Evolutionary conservation across 495 filamentous ascomycete species (phyloP).

Genomic region (Lentithecium fluviatile): DNA sequence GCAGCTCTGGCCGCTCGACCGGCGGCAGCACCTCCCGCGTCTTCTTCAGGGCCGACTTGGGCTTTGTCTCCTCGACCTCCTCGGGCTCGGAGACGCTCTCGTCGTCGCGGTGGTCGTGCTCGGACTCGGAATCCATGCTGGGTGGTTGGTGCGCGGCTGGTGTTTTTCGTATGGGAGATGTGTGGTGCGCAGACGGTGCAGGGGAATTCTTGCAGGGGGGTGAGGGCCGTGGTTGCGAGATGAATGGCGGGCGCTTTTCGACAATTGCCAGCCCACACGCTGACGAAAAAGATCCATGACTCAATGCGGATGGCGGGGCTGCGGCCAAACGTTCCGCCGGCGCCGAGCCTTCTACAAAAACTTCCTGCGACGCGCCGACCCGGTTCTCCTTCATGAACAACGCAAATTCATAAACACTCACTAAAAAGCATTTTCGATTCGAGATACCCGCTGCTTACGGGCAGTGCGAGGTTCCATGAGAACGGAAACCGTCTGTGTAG

Average conservation of each 20-base stretch:
- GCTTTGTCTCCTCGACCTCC: constrained; percentile 48
- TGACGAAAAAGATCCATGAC: constrained; percentile 26
- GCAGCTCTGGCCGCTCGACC: constrained; percentile 65
- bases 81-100: constrained; percentile 36
- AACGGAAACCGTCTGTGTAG: constrained; percentile 40
- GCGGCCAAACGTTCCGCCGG: constrained; percentile 20
- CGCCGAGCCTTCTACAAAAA: constrained; percentile 17
- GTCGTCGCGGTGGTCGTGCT: constrained; percentile 39
- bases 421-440: constrained; percentile 41
- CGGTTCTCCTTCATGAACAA: constrained; percentile 42
- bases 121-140: constrained; percentile 38
- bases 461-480: constrained; percentile 37
- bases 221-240: neutral
- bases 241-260: neutral
- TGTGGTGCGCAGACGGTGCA: neutral
- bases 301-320: constrained; percentile 27
- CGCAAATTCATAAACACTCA: constrained; percentile 37
- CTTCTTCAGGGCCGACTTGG: constrained; percentile 69
- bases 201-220: neutral
- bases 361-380: neutral
- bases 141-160: constrained; percentile 7
- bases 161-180: neutral
- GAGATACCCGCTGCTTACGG: constrained; percentile 31
- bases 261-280: constrained; percentile 10
- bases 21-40: constrained; percentile 52